These are phyloP conservation scores for Haematococcus lacustris DNA, from an alignment of 139 green algal genomes.

Conservation along the genomic window DNA sequence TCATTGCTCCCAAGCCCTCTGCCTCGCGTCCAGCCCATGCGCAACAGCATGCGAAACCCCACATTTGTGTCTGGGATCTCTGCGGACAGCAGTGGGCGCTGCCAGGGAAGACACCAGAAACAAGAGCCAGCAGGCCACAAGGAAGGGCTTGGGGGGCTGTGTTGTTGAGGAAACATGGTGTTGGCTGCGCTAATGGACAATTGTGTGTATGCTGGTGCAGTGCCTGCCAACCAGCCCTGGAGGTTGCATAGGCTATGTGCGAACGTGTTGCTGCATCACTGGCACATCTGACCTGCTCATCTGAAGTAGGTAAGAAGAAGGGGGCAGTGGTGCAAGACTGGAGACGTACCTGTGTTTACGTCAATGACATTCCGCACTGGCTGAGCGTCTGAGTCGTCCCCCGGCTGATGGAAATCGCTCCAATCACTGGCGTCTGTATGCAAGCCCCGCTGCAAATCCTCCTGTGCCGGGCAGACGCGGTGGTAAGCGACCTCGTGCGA, in stretches of 20 bases:
- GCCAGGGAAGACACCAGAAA: neutral
- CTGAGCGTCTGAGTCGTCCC: neutral
- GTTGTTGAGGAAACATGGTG: neutral
- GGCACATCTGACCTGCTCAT: neutral
- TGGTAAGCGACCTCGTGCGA: too few relatives aligned
- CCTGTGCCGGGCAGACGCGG: neutral
- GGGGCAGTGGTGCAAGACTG: too few relatives aligned
- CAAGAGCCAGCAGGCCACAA: too few relatives aligned
- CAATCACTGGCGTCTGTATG: neutral
- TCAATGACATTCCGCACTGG: neutral
- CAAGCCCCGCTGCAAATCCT: neutral
- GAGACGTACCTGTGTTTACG: neutral
- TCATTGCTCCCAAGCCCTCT: slow-evolving; percentile 64
- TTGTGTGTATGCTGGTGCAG: neutral
- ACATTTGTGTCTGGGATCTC: slow-evolving; percentile 49
- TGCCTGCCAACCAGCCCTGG: neutral
- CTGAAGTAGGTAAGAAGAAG: too few relatives aligned
- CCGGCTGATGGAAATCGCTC: slow-evolving; percentile 3
- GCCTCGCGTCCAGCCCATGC: slow-evolving; percentile 76
- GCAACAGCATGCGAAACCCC: slow-evolving; percentile 71
- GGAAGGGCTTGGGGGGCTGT: too few relatives aligned
- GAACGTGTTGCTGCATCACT: neutral
- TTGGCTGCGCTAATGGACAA: neutral
- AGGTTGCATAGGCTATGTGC: neutral
- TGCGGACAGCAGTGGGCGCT: neutral